These are phyloP conservation scores for Teratosphaeria destructans DNA, from an alignment of 2,329 filamentous ascomycete genomes.

Conservation along the genomic window DNA sequence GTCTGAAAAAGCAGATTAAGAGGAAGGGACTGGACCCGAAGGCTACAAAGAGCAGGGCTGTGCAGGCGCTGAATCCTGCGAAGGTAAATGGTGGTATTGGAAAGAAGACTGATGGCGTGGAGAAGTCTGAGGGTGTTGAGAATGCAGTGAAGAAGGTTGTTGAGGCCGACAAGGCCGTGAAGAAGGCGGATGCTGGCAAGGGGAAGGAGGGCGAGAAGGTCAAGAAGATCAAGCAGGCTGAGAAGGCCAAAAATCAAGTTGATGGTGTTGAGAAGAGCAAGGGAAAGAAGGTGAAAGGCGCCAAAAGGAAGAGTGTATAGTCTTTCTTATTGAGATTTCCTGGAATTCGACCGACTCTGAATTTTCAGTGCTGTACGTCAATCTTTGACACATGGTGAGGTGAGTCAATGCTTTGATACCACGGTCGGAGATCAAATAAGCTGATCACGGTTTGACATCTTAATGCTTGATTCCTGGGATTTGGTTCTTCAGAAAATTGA, in stretches of 20 bases:
- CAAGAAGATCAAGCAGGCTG: neutral
- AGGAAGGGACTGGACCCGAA: conserved; percentile 40
- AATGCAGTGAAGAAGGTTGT: neutral
- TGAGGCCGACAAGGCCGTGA: neutral
- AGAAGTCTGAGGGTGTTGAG: neutral
- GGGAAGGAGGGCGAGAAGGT: neutral
- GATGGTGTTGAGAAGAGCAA: neutral
- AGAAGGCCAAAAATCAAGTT: neutral
- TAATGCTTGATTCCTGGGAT: too few relatives aligned
- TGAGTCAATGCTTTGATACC: too few relatives aligned
- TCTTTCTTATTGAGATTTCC: neutral
- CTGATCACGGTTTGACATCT: too few relatives aligned
- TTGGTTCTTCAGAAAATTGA: too few relatives aligned
- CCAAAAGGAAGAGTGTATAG: neutral
- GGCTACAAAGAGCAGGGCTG: conserved; percentile 19
- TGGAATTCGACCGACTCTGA: too few relatives aligned
- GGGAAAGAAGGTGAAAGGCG: neutral
- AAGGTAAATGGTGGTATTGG: neutral
- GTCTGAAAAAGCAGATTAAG: conserved; percentile 31
- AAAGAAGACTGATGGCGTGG: neutral
- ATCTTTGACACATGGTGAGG: too few relatives aligned
- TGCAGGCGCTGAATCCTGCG: conserved; percentile 3
- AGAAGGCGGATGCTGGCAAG: neutral
- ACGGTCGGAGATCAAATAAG: too few relatives aligned
- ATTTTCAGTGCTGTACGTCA: neutral